These are phyloP conservation scores for Pisolithus sp. DNA, from an alignment of 768 basidiomycete species.

Conservation along the genomic window DNA sequence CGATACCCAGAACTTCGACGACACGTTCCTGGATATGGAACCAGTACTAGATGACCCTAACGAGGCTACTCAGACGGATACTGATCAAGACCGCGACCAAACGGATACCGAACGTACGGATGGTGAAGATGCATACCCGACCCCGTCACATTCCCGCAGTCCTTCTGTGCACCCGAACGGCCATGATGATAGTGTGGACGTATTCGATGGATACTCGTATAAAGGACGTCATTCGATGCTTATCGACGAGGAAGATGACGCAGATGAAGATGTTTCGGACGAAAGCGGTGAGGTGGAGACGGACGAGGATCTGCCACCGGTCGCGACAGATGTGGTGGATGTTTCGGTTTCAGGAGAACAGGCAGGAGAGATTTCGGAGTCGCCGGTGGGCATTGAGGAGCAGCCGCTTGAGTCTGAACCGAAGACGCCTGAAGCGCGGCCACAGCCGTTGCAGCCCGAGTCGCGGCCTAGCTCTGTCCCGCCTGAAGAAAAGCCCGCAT, in stretches of 20 bases:
- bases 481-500: slow-evolving; percentile 6
- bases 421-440: slow-evolving; percentile 70
- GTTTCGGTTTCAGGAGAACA: slow-evolving; percentile 16
- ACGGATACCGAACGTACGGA: slow-evolving; percentile 70
- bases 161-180: slow-evolving; percentile 50
- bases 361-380: slow-evolving; percentile 33
- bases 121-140: slow-evolving; percentile 70
- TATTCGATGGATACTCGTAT: slow-evolving; percentile 94
- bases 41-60: slow-evolving; percentile 78
- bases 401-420: slow-evolving; percentile 58
- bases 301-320: slow-evolving; percentile 29
- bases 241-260: slow-evolving; percentile 63
- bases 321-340: slow-evolving; percentile 14
- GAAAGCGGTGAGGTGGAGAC: slow-evolving; percentile 31
- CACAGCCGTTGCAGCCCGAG: slow-evolving; percentile 28
- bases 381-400: slow-evolving; percentile 23
- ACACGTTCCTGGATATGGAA: slow-evolving; percentile 93
- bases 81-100: slow-evolving; percentile 60
- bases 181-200: slow-evolving; percentile 57
- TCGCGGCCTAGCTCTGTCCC: slow-evolving; percentile 6
- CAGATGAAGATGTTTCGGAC: slow-evolving; percentile 38
- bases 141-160: slow-evolving; percentile 74
- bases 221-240: slow-evolving; percentile 79
- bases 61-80: slow-evolving; percentile 56
- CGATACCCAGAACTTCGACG: slow-evolving; percentile 98